Base-by-base conservation (phyloP, 495 filamentous ascomycete genomes). In the Neurospora pannonica region DNA sequence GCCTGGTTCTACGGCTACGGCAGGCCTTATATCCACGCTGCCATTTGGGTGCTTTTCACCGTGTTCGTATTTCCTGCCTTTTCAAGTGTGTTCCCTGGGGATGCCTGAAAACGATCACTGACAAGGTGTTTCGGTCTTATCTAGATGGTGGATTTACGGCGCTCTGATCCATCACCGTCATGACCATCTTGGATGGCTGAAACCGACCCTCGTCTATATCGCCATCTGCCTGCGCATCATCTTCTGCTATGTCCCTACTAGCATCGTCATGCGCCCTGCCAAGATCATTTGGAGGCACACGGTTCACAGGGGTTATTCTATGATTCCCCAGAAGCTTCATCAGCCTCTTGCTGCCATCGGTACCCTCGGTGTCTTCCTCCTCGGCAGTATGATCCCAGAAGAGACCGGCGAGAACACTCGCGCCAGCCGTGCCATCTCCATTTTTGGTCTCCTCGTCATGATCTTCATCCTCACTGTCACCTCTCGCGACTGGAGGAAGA, bases 91-190 rank as follows among this genome's bases (percentile, higher is more conserved):
- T 21, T 21, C 17, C 24, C 5, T 36, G 36, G 19, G 13, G 28
- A 39, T 70, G 70, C 46, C 13, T 9, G 60, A 3, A 34, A 62
- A 15, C 19, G 15, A 34, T 62, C 54, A 34, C 54, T 77, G 73
- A 76, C 71, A 74, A 72, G 71, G 36, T 34, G 54, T 62, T 62
- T 60, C 21, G 54, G 54, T 62, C 15, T 31, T 62, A 42, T 38
- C 39, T 75, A 94, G 93, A 71, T 97, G 94, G 94, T 97, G 93
- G 94, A 94, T 96, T 73, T 92, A 90, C 60, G 90, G 92, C 48
- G 86, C 97, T 24, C 84, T 95, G 74, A 84, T 91, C 60, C 92
- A 92, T 79, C 89, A 91, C 24, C 92, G 93, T 80, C 88, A 89
- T 19, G 76, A 91, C 77, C 91, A 94, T 78, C 87, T 89, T 77